These are phyloP conservation scores for bread wheat (Triticum aestivum) DNA, from an alignment of 176 grass and related monocot species.

Conservation along the genomic window DNA sequence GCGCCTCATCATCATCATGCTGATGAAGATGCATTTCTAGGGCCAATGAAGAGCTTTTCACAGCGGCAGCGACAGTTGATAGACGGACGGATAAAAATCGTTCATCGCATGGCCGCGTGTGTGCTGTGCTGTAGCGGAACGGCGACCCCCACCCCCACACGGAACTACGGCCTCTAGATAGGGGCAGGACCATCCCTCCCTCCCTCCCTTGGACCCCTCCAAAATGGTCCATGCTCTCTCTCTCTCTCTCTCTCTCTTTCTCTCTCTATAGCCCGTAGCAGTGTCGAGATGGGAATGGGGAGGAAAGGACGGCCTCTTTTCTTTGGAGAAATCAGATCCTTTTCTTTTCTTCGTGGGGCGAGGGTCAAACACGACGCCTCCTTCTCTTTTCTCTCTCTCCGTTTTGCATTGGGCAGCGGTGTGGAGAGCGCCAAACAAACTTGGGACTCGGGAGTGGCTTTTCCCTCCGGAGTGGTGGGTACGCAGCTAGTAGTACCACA, in stretches of 20 bases:
- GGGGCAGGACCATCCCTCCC: neutral
- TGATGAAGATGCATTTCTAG: neutral
- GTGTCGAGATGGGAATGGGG: neutral
- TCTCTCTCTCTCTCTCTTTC: neutral
- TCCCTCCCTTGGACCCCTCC: neutral
- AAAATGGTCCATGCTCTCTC: neutral
- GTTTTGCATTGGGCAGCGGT: neutral
- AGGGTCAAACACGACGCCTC: neutral
- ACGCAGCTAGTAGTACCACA: neutral
- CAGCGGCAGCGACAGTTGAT: neutral
- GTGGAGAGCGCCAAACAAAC: neutral
- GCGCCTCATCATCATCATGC: too few relatives aligned
- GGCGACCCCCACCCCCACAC: neutral
- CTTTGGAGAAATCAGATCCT: too few relatives aligned
- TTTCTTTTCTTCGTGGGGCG: neutral
- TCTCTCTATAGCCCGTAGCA: neutral
- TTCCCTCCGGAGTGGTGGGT: neutral
- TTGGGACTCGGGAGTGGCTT: neutral
- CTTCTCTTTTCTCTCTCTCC: neutral
- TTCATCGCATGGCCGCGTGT: too few relatives aligned
- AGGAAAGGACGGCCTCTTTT: neutral
- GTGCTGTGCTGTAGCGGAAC: too few relatives aligned
- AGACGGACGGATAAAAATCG: neutral
- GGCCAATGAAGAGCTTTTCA: neutral
- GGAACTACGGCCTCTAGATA: neutral